Base-by-base conservation (phyloP, 2,329 filamentous ascomycete species). In the Sporothrix mexicana region DNA sequence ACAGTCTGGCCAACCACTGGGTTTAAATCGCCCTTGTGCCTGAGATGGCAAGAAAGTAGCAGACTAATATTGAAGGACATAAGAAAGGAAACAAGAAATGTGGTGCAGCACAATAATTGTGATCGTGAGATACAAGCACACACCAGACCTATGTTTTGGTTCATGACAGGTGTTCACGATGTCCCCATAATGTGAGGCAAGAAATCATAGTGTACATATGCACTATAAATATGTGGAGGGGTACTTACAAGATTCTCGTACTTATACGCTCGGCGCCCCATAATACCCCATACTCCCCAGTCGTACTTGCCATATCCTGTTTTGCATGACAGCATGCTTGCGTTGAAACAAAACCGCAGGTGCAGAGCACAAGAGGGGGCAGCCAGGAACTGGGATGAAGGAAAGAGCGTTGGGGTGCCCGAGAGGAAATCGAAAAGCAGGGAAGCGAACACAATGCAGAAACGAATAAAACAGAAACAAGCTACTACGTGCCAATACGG, bases 241-340 rank as follows among this genome's bases (percentile, higher is more conserved):
- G 57, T 61, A 9, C 57, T 61, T 61, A 20, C 36, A 15, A 23
- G 61, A 15, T 45, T 23, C 13, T 25, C n/a, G 41, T 61, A 61
- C 57, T 41, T 36, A 2, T n/a, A 41, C 8, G 41, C 36, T 23
- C 61, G 61, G 41, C 41, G 41, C 61, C 61, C 61, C 61, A 66
- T 51, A 67, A 49, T 67, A 67, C 64, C 64, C 64, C 64, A 67
- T 67, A 67, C 15, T 67, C 41, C 41, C 61, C 20, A 13, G 61
- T 66, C 41, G 20, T 66, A 47, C 61, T 47, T 66, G 61, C 61
- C 61, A 20, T 25, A 47, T 66, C 41, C 41, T 57, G 51, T 59
- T 57, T 70, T 53, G 64, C 64, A 51, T 51, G 64, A 68, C 47
- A 51, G 25, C 64, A 68, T 67, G 62, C 43, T 68, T 68, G 45